phyloP scores from a whole-genome alignment of 225 moss, liverwort and hornwort species.

The Takakia lepidozioides region DNA sequence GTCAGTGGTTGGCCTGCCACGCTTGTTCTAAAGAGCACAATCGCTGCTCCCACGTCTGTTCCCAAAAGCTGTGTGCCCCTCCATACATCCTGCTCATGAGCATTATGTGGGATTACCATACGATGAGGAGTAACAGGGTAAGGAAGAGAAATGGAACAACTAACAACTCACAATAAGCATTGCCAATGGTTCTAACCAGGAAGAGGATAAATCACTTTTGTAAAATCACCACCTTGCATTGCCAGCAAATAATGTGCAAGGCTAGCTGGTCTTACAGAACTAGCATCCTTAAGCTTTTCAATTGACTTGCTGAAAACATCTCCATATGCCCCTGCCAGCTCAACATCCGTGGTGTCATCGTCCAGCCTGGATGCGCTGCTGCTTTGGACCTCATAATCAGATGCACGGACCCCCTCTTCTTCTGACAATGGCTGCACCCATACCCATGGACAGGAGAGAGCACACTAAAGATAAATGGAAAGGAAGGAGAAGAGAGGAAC shows the following conservation, averaged over 20 bases:
- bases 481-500: too few species aligned
- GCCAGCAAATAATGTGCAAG: too few species aligned
- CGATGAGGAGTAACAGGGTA: too few species aligned
- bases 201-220: too few species aligned
- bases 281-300: constrained; percentile 53
- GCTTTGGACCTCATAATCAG: constrained; percentile 44
- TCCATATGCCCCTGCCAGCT: constrained; percentile 16
- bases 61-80: constrained; percentile 56
- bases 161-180: too few species aligned
- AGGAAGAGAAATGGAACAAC: too few species aligned
- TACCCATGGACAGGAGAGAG: constrained; percentile 5
- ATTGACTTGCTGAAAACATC: constrained; percentile 39
- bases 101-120: too few species aligned
- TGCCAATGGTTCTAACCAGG: too few species aligned
- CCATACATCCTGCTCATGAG: constrained; percentile 37
- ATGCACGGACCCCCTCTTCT: constrained; percentile 57
- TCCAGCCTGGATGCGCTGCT: constrained; percentile 36
- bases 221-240: too few species aligned
- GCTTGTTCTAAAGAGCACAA: constrained; percentile 50
- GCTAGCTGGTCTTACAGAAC: constrained; percentile 42
- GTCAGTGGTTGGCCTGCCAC: constrained; percentile 48
- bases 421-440: constrained; percentile 44
- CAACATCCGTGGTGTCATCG: constrained; percentile 31
- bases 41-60: constrained; percentile 46
- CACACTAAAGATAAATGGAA: too few species aligned